A percentile compares a stretch with the other conserved stretches of the same genome.
phyloP scores from a whole-genome alignment of 257 asterid genomes.

The Solanum corneliomulleri region DNA sequence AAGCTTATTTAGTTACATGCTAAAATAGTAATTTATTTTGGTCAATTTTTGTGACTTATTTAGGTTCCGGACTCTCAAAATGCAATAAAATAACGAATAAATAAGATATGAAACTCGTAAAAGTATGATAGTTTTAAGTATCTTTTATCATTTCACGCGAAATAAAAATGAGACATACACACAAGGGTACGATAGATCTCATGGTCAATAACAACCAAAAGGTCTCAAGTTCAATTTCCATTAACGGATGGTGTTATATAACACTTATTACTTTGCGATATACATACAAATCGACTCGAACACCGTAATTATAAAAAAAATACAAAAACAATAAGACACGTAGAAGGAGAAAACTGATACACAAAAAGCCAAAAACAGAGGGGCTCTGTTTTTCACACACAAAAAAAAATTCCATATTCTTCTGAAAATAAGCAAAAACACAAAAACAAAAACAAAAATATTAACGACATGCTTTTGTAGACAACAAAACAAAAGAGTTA shows the following conservation, averaged over 20 bases:
- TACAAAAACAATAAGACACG: not conserved
- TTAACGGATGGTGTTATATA: no score
- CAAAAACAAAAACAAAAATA: not conserved
- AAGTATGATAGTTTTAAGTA: no score
- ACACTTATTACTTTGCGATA: no score
- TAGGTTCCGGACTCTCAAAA: no score
- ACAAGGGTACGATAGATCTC: fast-evolving
- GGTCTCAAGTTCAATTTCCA: no score
- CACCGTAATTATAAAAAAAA: not conserved
- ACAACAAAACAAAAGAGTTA: not conserved
- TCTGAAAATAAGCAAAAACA: not conserved
- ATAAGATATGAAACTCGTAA: no score
- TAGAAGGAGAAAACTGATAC: not conserved
- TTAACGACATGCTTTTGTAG: constrained; percentile 4
- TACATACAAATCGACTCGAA: not conserved
- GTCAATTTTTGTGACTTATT: no score
- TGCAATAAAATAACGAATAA: no score
- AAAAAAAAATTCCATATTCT: constrained; percentile 1
- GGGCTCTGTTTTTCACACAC: not conserved
- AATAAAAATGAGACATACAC: not conserved
- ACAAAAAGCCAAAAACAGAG: not conserved
- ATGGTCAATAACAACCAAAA: not conserved
- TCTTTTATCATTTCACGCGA: not conserved
- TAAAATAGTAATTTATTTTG: no score
- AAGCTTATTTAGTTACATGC: no score